Evolutionary conservation across 164 flowering plant genomes (phyloP).

Genomic region (Sedum album): DNA sequence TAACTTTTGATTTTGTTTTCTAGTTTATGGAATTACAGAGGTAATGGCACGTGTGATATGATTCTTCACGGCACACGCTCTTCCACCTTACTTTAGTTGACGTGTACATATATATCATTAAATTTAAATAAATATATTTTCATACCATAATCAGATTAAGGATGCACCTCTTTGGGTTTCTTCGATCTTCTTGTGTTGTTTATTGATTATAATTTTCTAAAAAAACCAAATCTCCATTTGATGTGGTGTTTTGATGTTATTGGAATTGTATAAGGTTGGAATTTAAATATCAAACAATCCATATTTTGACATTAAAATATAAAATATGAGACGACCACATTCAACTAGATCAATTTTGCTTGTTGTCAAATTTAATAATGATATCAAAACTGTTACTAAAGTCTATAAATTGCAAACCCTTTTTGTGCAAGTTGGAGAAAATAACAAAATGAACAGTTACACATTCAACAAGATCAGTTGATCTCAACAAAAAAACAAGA

Average conservation of each 20-base stretch:
- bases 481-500: no score
- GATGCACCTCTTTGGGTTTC: neutral
- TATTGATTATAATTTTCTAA: neutral
- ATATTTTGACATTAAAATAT: no score
- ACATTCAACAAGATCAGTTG: no score
- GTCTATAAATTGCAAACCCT: neutral
- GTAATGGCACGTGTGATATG: neutral
- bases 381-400: neutral
- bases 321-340: no score
- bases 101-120: neutral
- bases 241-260: no score
- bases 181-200: neutral
- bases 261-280: no score
- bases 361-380: no score
- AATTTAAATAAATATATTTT: neutral
- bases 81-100: neutral
- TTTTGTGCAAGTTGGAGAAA: no score
- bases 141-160: neutral
- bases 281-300: no score
- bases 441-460: neutral
- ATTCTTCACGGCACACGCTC: constrained; percentile 5
- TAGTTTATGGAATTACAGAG: neutral
- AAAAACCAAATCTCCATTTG: no score
- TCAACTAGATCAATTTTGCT: no score
- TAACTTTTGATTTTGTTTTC: neutral